phyloP scores from a whole-genome alignment of 2,329 filamentous ascomycete genomes.

The Pseudogymnoascus sp. region DNA sequence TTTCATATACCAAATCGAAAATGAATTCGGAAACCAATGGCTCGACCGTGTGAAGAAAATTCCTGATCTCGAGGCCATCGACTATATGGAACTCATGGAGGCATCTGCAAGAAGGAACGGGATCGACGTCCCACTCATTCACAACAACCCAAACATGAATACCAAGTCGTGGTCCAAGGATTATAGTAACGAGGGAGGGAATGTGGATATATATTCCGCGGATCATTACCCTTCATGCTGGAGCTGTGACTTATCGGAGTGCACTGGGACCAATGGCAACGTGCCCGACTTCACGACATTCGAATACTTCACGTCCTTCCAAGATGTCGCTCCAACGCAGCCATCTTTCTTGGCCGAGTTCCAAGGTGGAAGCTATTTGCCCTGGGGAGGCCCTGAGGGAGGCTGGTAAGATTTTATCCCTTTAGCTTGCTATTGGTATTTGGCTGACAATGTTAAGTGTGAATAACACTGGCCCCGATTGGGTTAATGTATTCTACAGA shows the following conservation, averaged over 20 bases:
- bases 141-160: slow-evolving; percentile 54
- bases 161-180: slow-evolving; percentile 53
- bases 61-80: slow-evolving; percentile 40
- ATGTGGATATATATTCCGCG: slow-evolving; percentile 46
- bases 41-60: slow-evolving; percentile 34
- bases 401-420: neutral
- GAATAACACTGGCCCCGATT: slow-evolving; percentile 48
- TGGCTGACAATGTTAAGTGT: neutral
- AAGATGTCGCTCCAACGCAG: slow-evolving; percentile 22
- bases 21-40: slow-evolving; percentile 44
- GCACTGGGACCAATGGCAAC: slow-evolving; percentile 51
- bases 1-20: slow-evolving; percentile 51
- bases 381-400: neutral
- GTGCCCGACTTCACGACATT: slow-evolving; percentile 42
- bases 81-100: slow-evolving; percentile 53
- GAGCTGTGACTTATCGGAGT: slow-evolving; percentile 56
- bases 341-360: slow-evolving; percentile 50
- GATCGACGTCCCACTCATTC: slow-evolving; percentile 49
- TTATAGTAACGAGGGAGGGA: slow-evolving; percentile 47
- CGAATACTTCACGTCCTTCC: slow-evolving; percentile 29
- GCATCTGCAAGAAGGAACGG: slow-evolving; percentile 46
- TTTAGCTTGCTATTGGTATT: slow-evolving; percentile 30
- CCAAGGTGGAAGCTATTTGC: slow-evolving; percentile 46
- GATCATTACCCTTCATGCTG: slow-evolving; percentile 53
- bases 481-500: slow-evolving; percentile 57